These are phyloP conservation scores for Trichosporon inkin DNA, from an alignment of 1,284 basidiomycete species.

Conservation along the genomic window DNA sequence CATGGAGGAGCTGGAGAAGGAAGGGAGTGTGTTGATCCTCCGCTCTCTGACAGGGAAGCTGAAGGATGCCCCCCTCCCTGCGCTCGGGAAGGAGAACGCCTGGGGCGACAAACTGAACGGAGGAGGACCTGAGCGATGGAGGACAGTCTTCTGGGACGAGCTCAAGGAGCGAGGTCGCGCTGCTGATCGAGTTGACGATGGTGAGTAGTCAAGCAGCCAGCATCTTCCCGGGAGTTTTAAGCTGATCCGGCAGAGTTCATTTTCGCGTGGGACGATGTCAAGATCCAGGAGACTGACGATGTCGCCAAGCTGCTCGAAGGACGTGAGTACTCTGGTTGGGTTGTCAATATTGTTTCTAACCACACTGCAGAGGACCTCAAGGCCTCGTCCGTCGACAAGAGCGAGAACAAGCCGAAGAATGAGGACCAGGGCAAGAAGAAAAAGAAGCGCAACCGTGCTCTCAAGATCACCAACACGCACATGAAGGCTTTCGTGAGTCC, in stretches of 20 bases:
- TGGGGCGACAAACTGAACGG: constrained; percentile 36
- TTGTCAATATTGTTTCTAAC: not conserved
- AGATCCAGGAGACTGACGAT: constrained; percentile 45
- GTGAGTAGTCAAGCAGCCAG: constrained; percentile 24
- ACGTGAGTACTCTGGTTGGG: constrained; percentile 24
- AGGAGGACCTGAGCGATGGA: constrained; percentile 38
- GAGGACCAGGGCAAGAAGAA: constrained; percentile 40
- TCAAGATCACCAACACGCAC: constrained; percentile 51
- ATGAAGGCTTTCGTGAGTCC: constrained; percentile 45
- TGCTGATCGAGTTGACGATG: constrained; percentile 41
- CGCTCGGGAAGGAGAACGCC: constrained; percentile 41
- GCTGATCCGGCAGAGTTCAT: constrained; percentile 37
- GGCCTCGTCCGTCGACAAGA: constrained; percentile 28
- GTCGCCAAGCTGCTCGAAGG: constrained; percentile 43
- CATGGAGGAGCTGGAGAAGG: constrained; percentile 36
- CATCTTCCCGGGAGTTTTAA: not conserved
- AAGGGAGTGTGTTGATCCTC: constrained; percentile 45
- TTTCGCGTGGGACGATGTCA: constrained; percentile 45
- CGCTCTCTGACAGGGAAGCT: constrained; percentile 36
- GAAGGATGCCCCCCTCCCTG: constrained; percentile 41
- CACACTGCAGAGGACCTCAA: constrained; percentile 36
- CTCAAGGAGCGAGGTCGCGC: constrained; percentile 39
- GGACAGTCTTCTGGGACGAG: constrained; percentile 47
- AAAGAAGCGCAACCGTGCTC: constrained; percentile 29
- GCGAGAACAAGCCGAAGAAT: constrained; percentile 36